Evolutionary conservation across 2,329 filamentous ascomycete genomes (phyloP), one percentile per base, ranked within the genome.

Genomic region (Colletotrichum navitas): DNA sequence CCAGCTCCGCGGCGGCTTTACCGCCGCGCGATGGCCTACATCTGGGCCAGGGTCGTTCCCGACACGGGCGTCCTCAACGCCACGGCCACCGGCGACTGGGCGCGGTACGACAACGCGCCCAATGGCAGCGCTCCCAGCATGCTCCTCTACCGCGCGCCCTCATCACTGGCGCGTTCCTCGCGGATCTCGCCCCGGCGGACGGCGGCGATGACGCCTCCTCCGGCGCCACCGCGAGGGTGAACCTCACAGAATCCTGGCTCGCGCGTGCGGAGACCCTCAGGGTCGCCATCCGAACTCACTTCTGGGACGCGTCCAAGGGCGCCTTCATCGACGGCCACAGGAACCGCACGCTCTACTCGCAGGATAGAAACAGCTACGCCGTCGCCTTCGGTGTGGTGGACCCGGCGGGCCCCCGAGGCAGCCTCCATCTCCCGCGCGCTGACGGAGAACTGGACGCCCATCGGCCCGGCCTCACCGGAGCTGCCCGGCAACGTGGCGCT

Each of bases 331-430:
- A 88, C 77, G 89, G 89, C 73, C 83, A 85, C 47, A 85, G 84
- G 0, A 77, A 80, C 7, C 85, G 83, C 2, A 82, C 83, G 0
- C 80, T 92, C 4, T 81, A 88, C 72, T 88, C 89, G 0, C 89
- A 92, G 79, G 89, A 90, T 73, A 88, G 85, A 16, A 91, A 91
- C 78, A 83, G 85, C 64, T 83, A 90, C 77, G 84, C 87, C 0
- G 79, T 90, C 3, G 79, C 86, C 49, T 87, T 87, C 68, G 82
- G 81, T 3, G 76, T 89, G 5, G 78, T 84, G 3, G 75, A 80
- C 68, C 73, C 78, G 26, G 74, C 79, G 10, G 79, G 77, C 26
- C 77, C 77, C 74, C 11, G 51, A 78, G 54, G 79, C 83, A 11
- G 75, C 80, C 36, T 75, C 75, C 24, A 85, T 89, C 58, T 85